Base-by-base conservation (phyloP, 1,139 yeast species). In the Taphrina sp. region DNA sequence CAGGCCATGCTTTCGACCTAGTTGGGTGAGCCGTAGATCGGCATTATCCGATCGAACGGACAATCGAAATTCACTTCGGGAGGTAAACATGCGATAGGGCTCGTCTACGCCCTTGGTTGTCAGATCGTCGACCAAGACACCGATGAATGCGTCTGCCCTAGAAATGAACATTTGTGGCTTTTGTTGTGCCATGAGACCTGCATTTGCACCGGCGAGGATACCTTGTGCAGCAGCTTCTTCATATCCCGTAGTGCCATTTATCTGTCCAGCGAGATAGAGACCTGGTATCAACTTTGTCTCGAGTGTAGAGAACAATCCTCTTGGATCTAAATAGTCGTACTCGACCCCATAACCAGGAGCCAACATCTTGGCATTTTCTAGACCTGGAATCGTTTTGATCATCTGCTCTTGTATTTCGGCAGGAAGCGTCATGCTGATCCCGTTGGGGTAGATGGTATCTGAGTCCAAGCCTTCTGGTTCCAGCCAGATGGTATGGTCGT, bases 261-360 rank as follows among this genome's bases (percentile, higher is more conserved):
- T 94, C 70, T 94, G 99, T 1, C 99, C 99, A 0, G 98, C 99
- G 54, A 94, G 74, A 66, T 73, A 94, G 41, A 94, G 71, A 0
- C 97, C 97, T 16, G 76, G 72, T 1, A 94, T 81, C 3, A 80
- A 70, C 65, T 87, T 89, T 0, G 97, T 88, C 67, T 92, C 96
- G 44, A 94, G 70, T 0, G 95, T 85, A 51, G 76, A 77, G 55
- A 77, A 76, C 56, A 94, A 74, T 65, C 90, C 96, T 61, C 95
- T 76, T 1, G 99, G 98, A 66, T 92, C 96, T 23, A 94, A 83
- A 68, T 87, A 92, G 67, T 94, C 98, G 66, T 94, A 94, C 68
- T 94, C 98, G 1, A 94, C 98, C 12, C 99, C 99, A 67, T 94
- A 94, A 0, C 97, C 99, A 0, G 97, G 96, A 65, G 89, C 96